A percentile compares a stretch with the other conserved stretches of the same genome.
Evolutionary conservation across 306 rosid genomes (phyloP).

Genomic region (Prinsepia uniflora): DNA sequence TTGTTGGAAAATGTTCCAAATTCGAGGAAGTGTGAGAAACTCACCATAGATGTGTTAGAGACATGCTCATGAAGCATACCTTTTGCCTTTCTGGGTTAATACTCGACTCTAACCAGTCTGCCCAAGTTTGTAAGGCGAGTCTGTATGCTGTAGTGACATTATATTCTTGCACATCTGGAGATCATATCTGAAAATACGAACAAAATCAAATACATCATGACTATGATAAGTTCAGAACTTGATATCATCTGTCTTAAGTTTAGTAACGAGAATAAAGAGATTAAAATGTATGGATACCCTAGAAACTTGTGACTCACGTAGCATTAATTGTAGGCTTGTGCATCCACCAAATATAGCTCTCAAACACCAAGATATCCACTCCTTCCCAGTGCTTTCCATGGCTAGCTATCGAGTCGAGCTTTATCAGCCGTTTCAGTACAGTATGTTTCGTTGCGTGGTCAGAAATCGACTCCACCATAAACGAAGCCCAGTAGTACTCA

Average conservation of each 20-base stretch:
- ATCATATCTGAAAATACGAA: conserved; percentile 42
- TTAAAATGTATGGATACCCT: neutral
- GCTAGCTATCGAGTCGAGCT: conserved; percentile 62
- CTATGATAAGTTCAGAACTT: no score
- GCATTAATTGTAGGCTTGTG: conserved; percentile 70
- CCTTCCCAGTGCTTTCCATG: conserved; percentile 87
- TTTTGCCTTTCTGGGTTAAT: conserved; percentile 52
- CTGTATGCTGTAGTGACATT: conserved; percentile 71
- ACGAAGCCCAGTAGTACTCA: conserved; percentile 93
- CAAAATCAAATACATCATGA: neutral
- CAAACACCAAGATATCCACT: conserved; percentile 79
- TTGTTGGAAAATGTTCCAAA: neutral
- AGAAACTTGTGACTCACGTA: conserved; percentile 40
- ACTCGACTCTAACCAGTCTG: conserved; percentile 71
- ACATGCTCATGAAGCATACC: conserved; percentile 86
- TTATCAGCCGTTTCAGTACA: conserved; percentile 61
- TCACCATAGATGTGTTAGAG: conserved; percentile 91
- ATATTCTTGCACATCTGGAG: conserved; percentile 61
- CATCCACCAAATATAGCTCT: conserved; percentile 97
- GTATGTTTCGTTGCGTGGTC: conserved; percentile 91
- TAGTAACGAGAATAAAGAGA: no score
- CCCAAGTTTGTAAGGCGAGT: conserved; percentile 85
- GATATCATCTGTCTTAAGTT: no score
- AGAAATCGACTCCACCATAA: conserved; percentile 82
- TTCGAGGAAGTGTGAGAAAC: conserved; percentile 28